These are phyloP conservation scores for Schizophyllum commune DNA, from an alignment of 1,284 basidiomycete genomes.

Conservation along the genomic window DNA sequence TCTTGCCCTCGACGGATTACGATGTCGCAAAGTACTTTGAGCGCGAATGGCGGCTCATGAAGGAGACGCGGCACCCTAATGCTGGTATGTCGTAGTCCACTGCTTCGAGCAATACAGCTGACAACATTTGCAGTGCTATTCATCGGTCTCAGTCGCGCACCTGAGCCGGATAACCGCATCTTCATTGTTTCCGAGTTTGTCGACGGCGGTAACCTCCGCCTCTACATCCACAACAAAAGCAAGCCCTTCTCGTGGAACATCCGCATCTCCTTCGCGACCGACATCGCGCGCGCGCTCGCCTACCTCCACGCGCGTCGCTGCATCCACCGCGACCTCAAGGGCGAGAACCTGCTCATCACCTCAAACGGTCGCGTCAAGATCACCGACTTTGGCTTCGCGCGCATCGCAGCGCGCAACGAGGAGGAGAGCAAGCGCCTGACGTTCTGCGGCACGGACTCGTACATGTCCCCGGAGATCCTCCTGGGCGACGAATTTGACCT, in stretches of 20 bases:
- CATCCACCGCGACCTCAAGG: constrained; percentile 87
- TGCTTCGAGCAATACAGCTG: constrained; percentile 46
- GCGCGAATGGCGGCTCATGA: constrained; percentile 95
- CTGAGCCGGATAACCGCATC: constrained; percentile 74
- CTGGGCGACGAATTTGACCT: constrained; percentile 88
- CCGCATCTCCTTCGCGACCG: constrained; percentile 88
- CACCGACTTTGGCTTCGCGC: constrained; percentile 93
- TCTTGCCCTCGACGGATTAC: constrained; percentile 82
- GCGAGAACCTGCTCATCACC: constrained; percentile 94
- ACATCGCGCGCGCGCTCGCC: constrained; percentile 90
- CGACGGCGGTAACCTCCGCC: constrained; percentile 80
- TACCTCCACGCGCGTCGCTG: constrained; percentile 93
- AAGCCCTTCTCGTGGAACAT: constrained; percentile 86
- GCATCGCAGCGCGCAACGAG: constrained; percentile 86
- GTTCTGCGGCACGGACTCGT: constrained; percentile 94
- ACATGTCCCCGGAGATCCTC: constrained; percentile 93
- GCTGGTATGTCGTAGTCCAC: constrained; percentile 15
- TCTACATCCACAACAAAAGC: constrained; percentile 75
- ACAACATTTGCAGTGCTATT: constrained; percentile 70
- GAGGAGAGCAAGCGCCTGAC: constrained; percentile 90
- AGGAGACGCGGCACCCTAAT: constrained; percentile 42
- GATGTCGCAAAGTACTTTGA: constrained; percentile 97
- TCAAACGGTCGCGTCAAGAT: constrained; percentile 92
- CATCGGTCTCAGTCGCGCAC: constrained; percentile 86
- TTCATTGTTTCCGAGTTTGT: constrained; percentile 90